Percentiles rank a stretch among this genome's conserved stretches.
Conservation (phyloP, 768 basidiomycete species). For the Neoboletus magnificus region DNA sequence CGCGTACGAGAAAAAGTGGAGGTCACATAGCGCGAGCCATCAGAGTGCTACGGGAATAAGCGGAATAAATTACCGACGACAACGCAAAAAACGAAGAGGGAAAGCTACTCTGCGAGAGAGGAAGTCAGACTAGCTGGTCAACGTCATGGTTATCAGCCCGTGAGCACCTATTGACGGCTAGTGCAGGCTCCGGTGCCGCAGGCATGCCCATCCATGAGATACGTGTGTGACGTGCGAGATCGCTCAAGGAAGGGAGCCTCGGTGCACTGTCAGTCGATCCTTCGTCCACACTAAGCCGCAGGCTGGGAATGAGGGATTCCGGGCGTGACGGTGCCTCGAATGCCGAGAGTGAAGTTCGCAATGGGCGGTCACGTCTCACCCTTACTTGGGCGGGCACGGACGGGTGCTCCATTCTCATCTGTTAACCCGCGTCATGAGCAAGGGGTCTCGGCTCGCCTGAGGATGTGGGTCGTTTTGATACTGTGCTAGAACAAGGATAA, state of each 20-base stretch:
- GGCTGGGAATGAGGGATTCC: neutral
- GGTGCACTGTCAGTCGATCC: neutral
- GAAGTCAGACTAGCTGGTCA: neutral
- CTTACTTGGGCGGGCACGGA: neutral
- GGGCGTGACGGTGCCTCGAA: neutral
- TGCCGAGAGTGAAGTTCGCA: neutral
- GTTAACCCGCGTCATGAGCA: neutral
- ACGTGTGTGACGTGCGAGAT: neutral
- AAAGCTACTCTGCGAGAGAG: neutral
- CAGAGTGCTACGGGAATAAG: neutral
- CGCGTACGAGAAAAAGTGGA: neutral
- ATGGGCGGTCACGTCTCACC: neutral
- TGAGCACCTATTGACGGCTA: neutral
- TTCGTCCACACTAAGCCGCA: neutral
- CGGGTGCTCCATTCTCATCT: neutral
- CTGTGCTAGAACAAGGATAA: neutral
- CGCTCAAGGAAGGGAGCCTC: neutral
- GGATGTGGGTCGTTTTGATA: neutral
- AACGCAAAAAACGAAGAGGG: neutral
- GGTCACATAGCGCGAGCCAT: neutral
- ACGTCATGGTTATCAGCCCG: neutral
- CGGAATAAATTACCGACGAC: neutral
- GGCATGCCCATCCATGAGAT: neutral
- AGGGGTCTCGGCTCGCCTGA: neutral
- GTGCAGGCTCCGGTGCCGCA: neutral